Conservation (phyloP, 805 yeast species). For the Metahyphopichia silvanorum region DNA sequence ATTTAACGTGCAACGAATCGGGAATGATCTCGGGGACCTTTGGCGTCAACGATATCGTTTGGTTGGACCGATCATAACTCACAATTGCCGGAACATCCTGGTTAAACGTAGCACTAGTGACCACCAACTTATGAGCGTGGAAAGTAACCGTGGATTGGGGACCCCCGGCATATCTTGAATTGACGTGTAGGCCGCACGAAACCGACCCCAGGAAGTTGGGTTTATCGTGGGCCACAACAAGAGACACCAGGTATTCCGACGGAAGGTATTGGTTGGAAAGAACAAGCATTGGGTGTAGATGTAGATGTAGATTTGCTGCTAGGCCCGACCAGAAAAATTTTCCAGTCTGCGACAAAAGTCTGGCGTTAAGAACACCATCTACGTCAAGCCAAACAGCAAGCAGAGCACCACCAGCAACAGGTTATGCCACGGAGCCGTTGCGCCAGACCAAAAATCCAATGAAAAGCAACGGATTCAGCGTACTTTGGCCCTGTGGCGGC, state of each 20-base stretch:
- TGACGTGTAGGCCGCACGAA: conserved; percentile 25
- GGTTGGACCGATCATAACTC: conserved; percentile 38
- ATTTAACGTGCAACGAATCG: conserved; percentile 24
- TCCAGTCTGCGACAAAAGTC: not conserved
- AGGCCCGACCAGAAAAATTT: not conserved
- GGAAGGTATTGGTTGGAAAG: conserved; percentile 36
- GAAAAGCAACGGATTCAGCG: too few species aligned
- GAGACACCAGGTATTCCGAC: conserved; percentile 30
- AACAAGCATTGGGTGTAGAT: not conserved
- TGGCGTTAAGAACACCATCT: too few species aligned
- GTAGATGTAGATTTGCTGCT: not conserved
- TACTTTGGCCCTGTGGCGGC: too few species aligned
- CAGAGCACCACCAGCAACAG: too few species aligned
- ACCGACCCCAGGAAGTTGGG: conserved; percentile 46
- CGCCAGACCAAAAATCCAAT: too few species aligned
- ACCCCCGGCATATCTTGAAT: conserved; percentile 12
- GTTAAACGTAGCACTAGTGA: conserved; percentile 28
- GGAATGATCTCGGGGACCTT: conserved; percentile 8
- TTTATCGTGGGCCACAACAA: conserved; percentile 41
- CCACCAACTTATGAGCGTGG: conserved; percentile 40
- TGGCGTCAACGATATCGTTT: conserved; percentile 27
- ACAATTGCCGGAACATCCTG: conserved; percentile 21
- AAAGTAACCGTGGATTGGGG: conserved; percentile 21
- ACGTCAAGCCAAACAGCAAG: too few species aligned
- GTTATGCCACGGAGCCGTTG: too few species aligned